These are phyloP conservation scores for Fusarium musae DNA, from an alignment of 2,329 filamentous ascomycete species.

Conservation along the genomic window DNA sequence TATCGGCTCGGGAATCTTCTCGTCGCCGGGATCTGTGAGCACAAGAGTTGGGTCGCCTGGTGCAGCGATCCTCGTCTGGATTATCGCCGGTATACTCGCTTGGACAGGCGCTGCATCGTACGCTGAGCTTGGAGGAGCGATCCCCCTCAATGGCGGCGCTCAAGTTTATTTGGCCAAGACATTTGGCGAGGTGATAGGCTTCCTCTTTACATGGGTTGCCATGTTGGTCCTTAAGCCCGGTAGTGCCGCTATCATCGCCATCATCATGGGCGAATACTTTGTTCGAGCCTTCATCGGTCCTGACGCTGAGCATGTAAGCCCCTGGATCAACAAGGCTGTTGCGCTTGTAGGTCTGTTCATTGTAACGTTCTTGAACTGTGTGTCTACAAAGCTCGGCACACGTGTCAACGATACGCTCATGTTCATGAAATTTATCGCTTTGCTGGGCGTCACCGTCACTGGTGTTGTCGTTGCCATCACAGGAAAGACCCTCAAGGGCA, in stretches of 20 bases:
- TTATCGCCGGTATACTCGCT: constrained; percentile 87
- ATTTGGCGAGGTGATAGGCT: constrained; percentile 91
- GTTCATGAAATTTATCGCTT: constrained; percentile 94
- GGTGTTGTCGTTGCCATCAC: constrained; percentile 91
- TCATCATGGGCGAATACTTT: constrained; percentile 98
- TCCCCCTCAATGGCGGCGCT: constrained; percentile 92
- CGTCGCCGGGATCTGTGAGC: constrained; percentile 92
- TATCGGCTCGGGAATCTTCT: constrained; percentile 97
- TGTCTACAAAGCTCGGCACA: constrained; percentile 90
- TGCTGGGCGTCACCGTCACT: constrained; percentile 86
- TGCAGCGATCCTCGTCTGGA: constrained; percentile 90
- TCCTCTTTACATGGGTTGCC: constrained; percentile 96
- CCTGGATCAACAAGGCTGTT: constrained; percentile 91
- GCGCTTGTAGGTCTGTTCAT: constrained; percentile 79
- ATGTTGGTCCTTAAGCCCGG: constrained; percentile 95
- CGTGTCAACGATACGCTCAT: constrained; percentile 92
- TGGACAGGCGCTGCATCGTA: constrained; percentile 98
- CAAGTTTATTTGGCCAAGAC: constrained; percentile 97
- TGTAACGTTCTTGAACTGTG: constrained; percentile 88
- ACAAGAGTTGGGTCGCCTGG: constrained; percentile 90
- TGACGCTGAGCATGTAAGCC: constrained; percentile 82
- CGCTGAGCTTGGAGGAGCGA: constrained; percentile 93
- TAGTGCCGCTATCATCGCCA: constrained; percentile 91
- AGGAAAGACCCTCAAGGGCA: constrained; percentile 80
- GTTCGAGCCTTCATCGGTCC: constrained; percentile 87